Conservation (phyloP, 2,329 filamentous ascomycete species). For the Trichophyton simii region DNA sequence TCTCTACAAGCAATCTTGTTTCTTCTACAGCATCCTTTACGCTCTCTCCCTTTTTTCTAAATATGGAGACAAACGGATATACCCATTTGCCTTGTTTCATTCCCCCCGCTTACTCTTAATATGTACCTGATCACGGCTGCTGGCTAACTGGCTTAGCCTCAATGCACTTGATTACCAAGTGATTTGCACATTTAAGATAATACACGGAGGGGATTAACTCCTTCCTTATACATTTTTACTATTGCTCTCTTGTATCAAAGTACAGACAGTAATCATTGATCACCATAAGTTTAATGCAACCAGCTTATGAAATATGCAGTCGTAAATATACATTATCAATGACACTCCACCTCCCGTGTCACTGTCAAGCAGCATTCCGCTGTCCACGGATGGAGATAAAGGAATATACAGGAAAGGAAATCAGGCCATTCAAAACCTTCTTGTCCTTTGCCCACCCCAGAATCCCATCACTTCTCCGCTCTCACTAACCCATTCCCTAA, state of each 20-base stretch:
- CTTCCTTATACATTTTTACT: not conserved
- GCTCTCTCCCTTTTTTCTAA: not conserved
- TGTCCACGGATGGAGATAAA: not conserved
- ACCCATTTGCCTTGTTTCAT: not conserved
- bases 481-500: slow-evolving; percentile 49
- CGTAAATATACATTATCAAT: not conserved
- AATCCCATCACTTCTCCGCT: slow-evolving; percentile 51
- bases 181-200: slow-evolving; percentile 2
- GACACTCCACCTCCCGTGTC: not conserved
- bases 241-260: not conserved
- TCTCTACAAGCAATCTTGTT: not conserved
- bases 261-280: slow-evolving; percentile 1
- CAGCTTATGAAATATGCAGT: not conserved
- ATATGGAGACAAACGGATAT: not conserved
- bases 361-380: not conserved
- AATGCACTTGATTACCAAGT: not conserved
- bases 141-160: not conserved
- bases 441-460: slow-evolving; percentile 47
- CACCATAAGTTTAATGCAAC: not conserved
- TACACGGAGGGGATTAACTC: not conserved
- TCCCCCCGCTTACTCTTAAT: not conserved
- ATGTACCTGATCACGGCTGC: not conserved
- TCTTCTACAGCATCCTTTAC: not conserved
- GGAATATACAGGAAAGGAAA: not conserved
- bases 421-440: slow-evolving; percentile 26